phyloP scores from a whole-genome alignment of 2,329 filamentous ascomycete species.

The Fusarium sp. region DNA sequence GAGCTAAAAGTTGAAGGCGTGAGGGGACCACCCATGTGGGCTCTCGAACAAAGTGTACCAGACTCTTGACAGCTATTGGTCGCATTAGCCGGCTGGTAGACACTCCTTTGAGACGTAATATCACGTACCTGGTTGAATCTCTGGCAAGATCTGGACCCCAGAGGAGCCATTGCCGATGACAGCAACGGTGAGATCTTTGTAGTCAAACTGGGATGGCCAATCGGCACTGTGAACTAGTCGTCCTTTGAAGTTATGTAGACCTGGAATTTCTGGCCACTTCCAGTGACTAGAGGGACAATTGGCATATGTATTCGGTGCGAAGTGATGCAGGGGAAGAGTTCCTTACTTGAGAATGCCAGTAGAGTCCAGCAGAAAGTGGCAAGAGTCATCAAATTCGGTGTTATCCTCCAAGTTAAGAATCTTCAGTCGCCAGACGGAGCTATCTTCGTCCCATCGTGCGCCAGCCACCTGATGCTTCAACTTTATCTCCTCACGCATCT shows the following conservation, averaged over 20 bases:
- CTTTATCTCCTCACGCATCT: slow-evolving; percentile 6
- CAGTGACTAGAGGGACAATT: slow-evolving; percentile 3
- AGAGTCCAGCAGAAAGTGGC: slow-evolving; percentile 9
- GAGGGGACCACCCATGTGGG: slow-evolving; percentile 15
- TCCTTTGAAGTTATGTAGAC: slow-evolving; percentile 13
- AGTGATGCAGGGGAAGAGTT: no score
- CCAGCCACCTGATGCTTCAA: background rate
- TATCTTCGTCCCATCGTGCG: slow-evolving; percentile 9
- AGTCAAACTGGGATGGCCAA: background rate
- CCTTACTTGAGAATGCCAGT: slow-evolving; percentile 19
- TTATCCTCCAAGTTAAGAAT: background rate
- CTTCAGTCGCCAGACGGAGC: background rate
- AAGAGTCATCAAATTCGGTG: slow-evolving; percentile 2
- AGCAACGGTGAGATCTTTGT: slow-evolving; percentile 6
- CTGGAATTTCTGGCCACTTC: slow-evolving; percentile 21
- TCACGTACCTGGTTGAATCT: slow-evolving; percentile 3
- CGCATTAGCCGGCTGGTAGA: background rate
- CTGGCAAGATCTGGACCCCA: slow-evolving; percentile 23
- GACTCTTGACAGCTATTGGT: background rate
- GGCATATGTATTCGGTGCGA: no score
- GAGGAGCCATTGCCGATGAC: slow-evolving; percentile 22
- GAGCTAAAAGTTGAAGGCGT: background rate
- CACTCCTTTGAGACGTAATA: no score
- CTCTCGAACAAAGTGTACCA: slow-evolving; percentile 11
- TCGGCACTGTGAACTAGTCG: slow-evolving; percentile 17